Evolutionary conservation across 495 filamentous ascomycete genomes (phyloP), one percentile per base, ranked within the genome.

Genomic region (Gamarada debralockiae): DNA sequence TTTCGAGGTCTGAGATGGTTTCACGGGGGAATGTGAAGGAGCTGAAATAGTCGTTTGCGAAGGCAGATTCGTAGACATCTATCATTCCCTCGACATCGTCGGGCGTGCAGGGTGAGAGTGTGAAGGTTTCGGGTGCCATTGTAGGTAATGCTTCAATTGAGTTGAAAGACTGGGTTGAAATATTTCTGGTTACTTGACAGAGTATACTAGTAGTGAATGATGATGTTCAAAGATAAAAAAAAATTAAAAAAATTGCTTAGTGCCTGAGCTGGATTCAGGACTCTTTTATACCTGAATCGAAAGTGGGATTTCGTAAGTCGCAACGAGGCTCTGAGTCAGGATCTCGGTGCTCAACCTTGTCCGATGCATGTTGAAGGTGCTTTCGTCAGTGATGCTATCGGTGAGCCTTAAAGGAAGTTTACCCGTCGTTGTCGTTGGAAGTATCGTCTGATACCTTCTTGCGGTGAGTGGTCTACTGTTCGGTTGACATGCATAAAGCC

Each of bases 71-170:
- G 47, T 61, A 50, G 48, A 57, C 39, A 15, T 24, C 9, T 1
- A 50, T 45, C 52, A 64, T 58, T 23, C n/a, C 36, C 7, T 38
- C 24, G 46, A 64, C 29, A 24, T 61, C 58, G 42, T 13, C 31
- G 17, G 31, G 47, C 0, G 54, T 53, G 55, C 55, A 58, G 9
- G 27, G 21, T 9, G 47, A 34, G 46, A 60, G 54, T 17, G 17
- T 27, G 44, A 58, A 64, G 9, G 37, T 13, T 14, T 48, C 21
- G 24, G 33, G 42, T 12, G 42, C 37, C 52, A 50, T 52, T 54
- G 27, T 13, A 34, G 29, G 29, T 7, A 34, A 34, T 34, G 29
- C 29, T 18, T 8, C 6, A 41, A 41, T 5, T 41, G 38, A 41
- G 29, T 7, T 27, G 9, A 27, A 47, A 12, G 44, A 14, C n/a